A percentile compares a stretch with the other conserved stretches of the same genome.
phyloP scores from a whole-genome alignment of 2,329 filamentous ascomycete species.

The Blastomyces percursus region DNA sequence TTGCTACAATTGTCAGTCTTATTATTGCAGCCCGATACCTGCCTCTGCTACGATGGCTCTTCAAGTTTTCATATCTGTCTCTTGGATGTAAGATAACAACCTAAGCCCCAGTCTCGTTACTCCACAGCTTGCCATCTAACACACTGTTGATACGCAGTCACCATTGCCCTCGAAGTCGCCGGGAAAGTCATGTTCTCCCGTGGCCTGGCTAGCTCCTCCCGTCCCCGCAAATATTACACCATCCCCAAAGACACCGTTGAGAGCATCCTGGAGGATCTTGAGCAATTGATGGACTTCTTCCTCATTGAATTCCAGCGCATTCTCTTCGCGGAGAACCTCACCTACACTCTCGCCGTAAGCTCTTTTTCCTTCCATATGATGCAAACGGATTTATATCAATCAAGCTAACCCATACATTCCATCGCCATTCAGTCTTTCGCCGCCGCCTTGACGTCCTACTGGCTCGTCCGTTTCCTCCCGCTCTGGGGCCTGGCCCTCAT shows the following conservation, averaged over 20 bases:
- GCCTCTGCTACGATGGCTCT: conserved; percentile 49
- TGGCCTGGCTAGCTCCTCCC: conserved; percentile 50
- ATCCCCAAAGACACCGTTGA: conserved; percentile 54
- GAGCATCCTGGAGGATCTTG: conserved; percentile 49
- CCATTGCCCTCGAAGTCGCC: conserved; percentile 46
- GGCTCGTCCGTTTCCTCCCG: conserved; percentile 55
- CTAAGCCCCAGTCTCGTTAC: not conserved
- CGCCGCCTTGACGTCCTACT: conserved; percentile 50
- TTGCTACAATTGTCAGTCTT: conserved; percentile 43
- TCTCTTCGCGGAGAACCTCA: conserved; percentile 54
- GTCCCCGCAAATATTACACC: conserved; percentile 55
- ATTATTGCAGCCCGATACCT: conserved; percentile 55
- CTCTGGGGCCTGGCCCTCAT: conserved; percentile 53
- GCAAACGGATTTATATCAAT: not conserved
- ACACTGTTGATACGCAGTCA: conserved; percentile 31
- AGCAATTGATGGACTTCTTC: conserved; percentile 58
- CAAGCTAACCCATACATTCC: not conserved
- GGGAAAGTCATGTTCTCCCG: conserved; percentile 47
- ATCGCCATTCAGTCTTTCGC: conserved; percentile 42
- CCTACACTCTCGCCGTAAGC: conserved; percentile 49
- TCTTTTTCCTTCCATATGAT: too few relatives aligned
- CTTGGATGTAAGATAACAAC: conserved; percentile 42
- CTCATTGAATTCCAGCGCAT: conserved; percentile 57
- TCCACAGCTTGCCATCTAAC: conserved; percentile 3
- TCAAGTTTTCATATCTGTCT: conserved; percentile 49